phyloP scores from a whole-genome alignment of 805 yeast species.

The Wickerhamiella allomyrinae region DNA sequence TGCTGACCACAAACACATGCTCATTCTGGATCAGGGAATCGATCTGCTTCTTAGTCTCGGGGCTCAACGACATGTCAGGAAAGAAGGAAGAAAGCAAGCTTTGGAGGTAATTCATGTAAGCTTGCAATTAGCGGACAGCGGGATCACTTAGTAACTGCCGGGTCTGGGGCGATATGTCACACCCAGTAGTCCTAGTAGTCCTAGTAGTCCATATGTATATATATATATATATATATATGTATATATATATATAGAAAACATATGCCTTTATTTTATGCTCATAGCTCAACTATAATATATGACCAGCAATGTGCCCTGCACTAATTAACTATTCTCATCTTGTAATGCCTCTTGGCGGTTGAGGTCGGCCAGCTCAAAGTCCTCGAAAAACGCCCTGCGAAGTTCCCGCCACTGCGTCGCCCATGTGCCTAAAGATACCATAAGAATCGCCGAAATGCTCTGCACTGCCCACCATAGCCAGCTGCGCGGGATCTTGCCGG shows the following conservation, averaged over 20 bases:
- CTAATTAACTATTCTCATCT: too few species aligned
- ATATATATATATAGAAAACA: too few species aligned
- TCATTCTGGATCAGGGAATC: conserved; percentile 48
- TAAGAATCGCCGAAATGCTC: conserved; percentile 44
- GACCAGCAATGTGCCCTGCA: too few species aligned
- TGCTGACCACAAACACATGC: conserved; percentile 70
- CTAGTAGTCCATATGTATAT: too few species aligned
- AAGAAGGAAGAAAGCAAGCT: conserved; percentile 6
- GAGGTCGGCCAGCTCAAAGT: conserved; percentile 29
- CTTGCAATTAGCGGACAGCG: too few species aligned
- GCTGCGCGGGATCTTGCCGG: conserved; percentile 54
- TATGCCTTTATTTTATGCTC: too few species aligned
- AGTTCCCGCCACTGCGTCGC: conserved; percentile 85
- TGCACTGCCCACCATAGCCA: conserved; percentile 80
- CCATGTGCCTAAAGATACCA: conserved; percentile 78
- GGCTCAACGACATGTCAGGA: conserved; percentile 14
- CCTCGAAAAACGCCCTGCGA: conserved; percentile 74
- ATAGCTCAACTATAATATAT: too few species aligned
- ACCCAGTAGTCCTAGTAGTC: too few species aligned
- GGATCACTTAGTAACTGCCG: too few species aligned
- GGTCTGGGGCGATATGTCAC: too few species aligned
- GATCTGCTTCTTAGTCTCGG: conserved; percentile 27
- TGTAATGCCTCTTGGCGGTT: too few species aligned
- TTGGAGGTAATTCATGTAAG: neutral
- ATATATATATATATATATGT: too few species aligned